Evolutionary conservation across 441 rosid species (phyloP).

Genomic region (Adansonia madagascariensis): DNA sequence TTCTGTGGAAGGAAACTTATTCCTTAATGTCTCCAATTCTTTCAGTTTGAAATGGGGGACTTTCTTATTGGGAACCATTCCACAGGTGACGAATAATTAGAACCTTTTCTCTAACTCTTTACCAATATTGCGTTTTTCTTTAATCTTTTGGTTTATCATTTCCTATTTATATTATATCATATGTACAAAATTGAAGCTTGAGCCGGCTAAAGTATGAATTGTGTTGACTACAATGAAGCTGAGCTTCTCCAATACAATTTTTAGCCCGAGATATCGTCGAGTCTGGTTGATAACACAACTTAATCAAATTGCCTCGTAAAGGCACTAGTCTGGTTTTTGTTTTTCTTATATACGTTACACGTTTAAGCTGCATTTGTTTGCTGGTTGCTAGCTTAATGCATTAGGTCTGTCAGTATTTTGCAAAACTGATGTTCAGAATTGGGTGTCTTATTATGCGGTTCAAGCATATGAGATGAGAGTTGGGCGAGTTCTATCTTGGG

Average conservation of each 20-base stretch:
- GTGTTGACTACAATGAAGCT: not conserved
- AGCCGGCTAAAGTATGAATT: not conserved
- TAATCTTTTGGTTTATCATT: not conserved
- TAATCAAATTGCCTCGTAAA: not conserved
- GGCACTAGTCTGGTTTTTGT: not conserved
- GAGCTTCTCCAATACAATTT: not conserved
- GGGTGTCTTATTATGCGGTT: not conserved
- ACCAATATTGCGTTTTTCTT: not conserved
- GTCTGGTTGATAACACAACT: not conserved
- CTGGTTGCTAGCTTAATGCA: too few species aligned
- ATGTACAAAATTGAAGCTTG: too few species aligned
- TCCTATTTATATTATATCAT: too few species aligned
- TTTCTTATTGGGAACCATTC: slow-evolving; percentile 55
- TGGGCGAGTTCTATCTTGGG: not conserved
- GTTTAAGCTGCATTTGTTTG: not conserved
- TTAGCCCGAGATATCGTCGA: not conserved
- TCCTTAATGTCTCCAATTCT: not conserved
- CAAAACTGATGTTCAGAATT: not conserved
- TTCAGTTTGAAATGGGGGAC: slow-evolving; percentile 77
- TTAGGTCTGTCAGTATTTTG: not conserved
- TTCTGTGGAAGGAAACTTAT: slow-evolving; percentile 12
- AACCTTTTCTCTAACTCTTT: not conserved
- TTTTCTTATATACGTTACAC: not conserved
- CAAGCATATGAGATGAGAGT: not conserved
- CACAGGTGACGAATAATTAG: slow-evolving; percentile 50